Evolutionary conservation across 1,139 yeast species (phyloP).

Genomic region (Dujonia santamariae): DNA sequence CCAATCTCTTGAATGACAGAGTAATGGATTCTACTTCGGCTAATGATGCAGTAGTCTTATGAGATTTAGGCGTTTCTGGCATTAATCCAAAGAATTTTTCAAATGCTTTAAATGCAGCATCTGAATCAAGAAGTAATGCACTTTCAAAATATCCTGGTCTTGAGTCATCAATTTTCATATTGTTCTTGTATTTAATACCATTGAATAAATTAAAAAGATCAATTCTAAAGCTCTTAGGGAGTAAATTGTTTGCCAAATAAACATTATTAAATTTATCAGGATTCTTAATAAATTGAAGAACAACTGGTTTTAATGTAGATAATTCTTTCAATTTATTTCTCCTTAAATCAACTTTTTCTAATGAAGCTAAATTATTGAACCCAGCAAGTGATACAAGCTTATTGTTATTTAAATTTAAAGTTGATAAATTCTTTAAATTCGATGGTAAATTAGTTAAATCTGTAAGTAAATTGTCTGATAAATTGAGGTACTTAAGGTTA

Average conservation of each 20-base stretch:
- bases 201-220: conserved; percentile 54
- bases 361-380: conserved; percentile 39
- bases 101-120: conserved; percentile 41
- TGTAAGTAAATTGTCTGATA: conserved; percentile 53
- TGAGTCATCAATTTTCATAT: conserved; percentile 56
- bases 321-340: conserved; percentile 42
- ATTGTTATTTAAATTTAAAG: conserved; percentile 57
- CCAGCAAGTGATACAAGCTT: conserved; percentile 44
- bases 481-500: conserved; percentile 51
- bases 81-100: conserved; percentile 37
- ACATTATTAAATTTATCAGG: conserved; percentile 29
- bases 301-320: conserved; percentile 31
- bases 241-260: conserved; percentile 43
- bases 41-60: conserved; percentile 9
- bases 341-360: conserved; percentile 58
- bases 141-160: conserved; percentile 64
- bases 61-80: conserved; percentile 1
- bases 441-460: conserved; percentile 37
- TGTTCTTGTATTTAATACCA: conserved; percentile 49
- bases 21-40: too few relatives aligned
- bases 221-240: conserved; percentile 47
- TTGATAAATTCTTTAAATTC: conserved; percentile 40
- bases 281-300: conserved; percentile 32
- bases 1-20: conserved; percentile 7
- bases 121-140: conserved; percentile 50